phyloP scores from a whole-genome alignment of 768 basidiomycete genomes.

The Tylopilus sp. region DNA sequence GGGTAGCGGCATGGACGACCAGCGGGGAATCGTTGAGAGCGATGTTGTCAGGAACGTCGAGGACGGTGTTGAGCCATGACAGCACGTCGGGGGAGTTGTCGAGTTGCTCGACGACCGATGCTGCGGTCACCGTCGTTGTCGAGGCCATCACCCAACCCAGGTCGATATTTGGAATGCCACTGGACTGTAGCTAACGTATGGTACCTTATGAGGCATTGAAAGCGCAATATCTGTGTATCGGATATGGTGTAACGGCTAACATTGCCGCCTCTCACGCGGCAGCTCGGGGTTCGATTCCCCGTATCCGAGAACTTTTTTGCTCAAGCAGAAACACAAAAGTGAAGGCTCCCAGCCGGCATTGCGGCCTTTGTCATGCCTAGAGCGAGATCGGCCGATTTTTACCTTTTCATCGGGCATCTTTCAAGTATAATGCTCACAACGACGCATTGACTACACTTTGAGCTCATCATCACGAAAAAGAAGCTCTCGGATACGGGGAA shows the following conservation, averaged over 20 bases:
- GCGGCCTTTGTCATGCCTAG: no score
- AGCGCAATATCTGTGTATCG: conserved; percentile 5
- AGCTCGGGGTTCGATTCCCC: conserved; percentile 40
- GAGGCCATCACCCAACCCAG: no score
- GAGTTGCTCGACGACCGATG: conserved; percentile 50
- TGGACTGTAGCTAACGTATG: no score
- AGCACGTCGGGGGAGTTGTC: conserved; percentile 59
- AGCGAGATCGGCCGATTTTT: no score
- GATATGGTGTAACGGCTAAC: conserved; percentile 68
- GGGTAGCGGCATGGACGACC: conserved; percentile 62
- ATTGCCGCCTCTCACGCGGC: conserved; percentile 60
- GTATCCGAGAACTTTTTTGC: conserved; percentile 26
- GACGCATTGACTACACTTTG: no score
- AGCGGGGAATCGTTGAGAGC: conserved; percentile 29
- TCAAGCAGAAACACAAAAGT: no score
- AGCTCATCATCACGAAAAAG: no score
- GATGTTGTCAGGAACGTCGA: conserved; percentile 39
- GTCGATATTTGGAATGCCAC: no score
- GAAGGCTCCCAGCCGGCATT: no score
- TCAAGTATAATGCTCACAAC: no score
- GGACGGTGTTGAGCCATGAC: conserved; percentile 70
- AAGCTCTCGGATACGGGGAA: conserved; percentile 34
- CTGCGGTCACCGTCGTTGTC: conserved; percentile 25
- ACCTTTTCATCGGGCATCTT: no score
- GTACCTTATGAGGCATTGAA: no score